Evolutionary conservation across 2,329 filamentous ascomycete genomes (phyloP).

Genomic region (Fusarium ambrosium): DNA sequence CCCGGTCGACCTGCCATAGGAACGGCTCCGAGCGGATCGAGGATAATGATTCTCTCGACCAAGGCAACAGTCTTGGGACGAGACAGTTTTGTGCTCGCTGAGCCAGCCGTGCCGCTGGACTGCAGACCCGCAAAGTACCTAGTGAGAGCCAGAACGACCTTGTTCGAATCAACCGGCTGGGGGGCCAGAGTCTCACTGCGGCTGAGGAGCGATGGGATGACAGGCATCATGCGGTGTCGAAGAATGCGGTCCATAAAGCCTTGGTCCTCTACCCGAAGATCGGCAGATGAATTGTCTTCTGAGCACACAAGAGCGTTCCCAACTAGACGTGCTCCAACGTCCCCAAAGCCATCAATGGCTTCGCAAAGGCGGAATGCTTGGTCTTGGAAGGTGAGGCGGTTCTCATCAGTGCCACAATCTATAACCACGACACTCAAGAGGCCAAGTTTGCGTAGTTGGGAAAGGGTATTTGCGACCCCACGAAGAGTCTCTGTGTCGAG

Average conservation of each 20-base stretch:
- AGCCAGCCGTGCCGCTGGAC: constrained; percentile 45
- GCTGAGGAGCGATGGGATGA: constrained; percentile 59
- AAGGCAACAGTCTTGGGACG: constrained; percentile 66
- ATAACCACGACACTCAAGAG: constrained; percentile 86
- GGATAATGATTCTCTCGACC: constrained; percentile 87
- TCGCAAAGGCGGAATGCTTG: constrained; percentile 82
- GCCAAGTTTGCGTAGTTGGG: constrained; percentile 85
- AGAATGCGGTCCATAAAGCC: constrained; percentile 51
- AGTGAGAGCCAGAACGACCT: constrained; percentile 82
- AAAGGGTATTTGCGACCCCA: constrained; percentile 86
- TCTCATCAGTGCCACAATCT: constrained; percentile 70
- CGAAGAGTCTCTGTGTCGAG: constrained; percentile 77
- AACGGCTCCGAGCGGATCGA: constrained; percentile 89
- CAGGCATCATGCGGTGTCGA: constrained; percentile 51
- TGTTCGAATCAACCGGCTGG: constrained; percentile 61
- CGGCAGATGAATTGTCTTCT: constrained; percentile 22
- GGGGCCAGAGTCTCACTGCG: constrained; percentile 57
- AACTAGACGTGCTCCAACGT: constrained; percentile 76
- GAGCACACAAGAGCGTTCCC: constrained; percentile 57
- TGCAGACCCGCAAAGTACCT: constrained; percentile 80
- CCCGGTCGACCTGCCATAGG: constrained; percentile 68
- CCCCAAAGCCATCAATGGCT: constrained; percentile 78
- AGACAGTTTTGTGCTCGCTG: constrained; percentile 49
- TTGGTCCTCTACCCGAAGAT: constrained; percentile 50
- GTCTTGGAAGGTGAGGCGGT: constrained; percentile 61